phyloP scores from a whole-genome alignment of 1,284 basidiomycete genomes.

The Spongispora temasekensis region DNA sequence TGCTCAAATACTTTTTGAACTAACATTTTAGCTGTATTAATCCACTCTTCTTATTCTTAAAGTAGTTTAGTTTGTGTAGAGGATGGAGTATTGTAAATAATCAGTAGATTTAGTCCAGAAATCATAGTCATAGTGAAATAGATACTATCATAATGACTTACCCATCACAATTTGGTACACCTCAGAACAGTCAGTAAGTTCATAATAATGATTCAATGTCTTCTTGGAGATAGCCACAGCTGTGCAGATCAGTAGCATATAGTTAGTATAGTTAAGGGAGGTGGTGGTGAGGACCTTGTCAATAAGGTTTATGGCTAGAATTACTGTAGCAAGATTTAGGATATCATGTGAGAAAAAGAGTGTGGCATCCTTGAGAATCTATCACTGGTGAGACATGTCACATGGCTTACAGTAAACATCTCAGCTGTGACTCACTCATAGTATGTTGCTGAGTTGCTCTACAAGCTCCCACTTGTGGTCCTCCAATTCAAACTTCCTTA shows the following conservation, averaged over 20 bases:
- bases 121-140: no score
- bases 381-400: not conserved
- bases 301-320: constrained; percentile 32
- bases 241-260: constrained; percentile 9
- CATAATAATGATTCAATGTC: constrained; percentile 33
- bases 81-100: no score
- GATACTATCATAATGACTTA: not conserved
- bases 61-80: no score
- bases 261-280: constrained; percentile 9
- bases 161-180: constrained; percentile 12
- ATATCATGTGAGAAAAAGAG: constrained; percentile 25
- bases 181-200: constrained; percentile 25
- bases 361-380: constrained; percentile 32
- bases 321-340: constrained; percentile 27
- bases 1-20: no score
- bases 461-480: not conserved
- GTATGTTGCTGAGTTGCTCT: not conserved
- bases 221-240: constrained; percentile 23
- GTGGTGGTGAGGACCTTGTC: constrained; percentile 17
- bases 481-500: constrained; percentile 19
- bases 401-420: no score
- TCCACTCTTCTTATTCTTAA: no score
- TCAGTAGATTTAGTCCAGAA: no score
- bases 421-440: not conserved
- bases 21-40: no score